A percentile compares a stretch with the other conserved stretches of the same genome.
Evolutionary conservation across 352 stramenopile genomes (phyloP).

Genomic region (Pythium guiyangense): DNA sequence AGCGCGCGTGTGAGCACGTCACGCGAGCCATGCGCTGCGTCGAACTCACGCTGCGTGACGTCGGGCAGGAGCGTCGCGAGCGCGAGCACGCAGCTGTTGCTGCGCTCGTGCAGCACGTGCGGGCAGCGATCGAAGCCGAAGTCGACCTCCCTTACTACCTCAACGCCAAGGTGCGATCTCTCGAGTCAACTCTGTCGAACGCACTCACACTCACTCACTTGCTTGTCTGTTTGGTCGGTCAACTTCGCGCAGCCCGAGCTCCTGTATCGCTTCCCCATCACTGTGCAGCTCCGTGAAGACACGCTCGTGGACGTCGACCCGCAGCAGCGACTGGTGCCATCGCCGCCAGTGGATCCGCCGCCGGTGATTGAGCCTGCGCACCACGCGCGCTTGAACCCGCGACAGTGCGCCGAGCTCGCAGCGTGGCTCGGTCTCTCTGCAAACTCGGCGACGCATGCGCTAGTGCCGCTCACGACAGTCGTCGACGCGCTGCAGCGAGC

Average conservation of each 20-base stretch:
- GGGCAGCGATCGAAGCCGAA: conserved; percentile 49
- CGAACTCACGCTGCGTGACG: conserved; percentile 38
- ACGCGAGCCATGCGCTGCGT: conserved; percentile 38
- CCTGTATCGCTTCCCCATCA: conserved; percentile 51
- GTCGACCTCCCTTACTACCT: conserved; percentile 55
- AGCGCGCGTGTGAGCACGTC: conserved; percentile 46
- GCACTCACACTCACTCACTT: background rate
- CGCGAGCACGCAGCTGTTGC: conserved; percentile 43
- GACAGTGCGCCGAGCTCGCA: conserved; percentile 27
- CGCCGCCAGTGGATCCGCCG: conserved; percentile 20
- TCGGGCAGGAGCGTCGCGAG: conserved; percentile 33
- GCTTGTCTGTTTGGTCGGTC: background rate
- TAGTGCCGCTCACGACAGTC: conserved; percentile 1
- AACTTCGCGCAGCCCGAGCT: conserved; percentile 29
- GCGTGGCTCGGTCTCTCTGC: conserved; percentile 13
- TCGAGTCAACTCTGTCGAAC: background rate
- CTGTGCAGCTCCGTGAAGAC: conserved; percentile 51
- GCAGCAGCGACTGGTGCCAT: conserved; percentile 29
- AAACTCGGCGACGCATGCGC: conserved; percentile 11
- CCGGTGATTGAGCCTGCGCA: conserved; percentile 43
- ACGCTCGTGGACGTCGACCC: conserved; percentile 38
- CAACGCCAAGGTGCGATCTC: conserved; percentile 40
- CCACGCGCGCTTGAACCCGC: conserved; percentile 36
- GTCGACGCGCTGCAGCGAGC: conserved; percentile 32
- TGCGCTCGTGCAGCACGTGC: conserved; percentile 47